These are phyloP conservation scores for Termitomyces sp. DNA, from an alignment of 768 basidiomycete species.

Conservation along the genomic window DNA sequence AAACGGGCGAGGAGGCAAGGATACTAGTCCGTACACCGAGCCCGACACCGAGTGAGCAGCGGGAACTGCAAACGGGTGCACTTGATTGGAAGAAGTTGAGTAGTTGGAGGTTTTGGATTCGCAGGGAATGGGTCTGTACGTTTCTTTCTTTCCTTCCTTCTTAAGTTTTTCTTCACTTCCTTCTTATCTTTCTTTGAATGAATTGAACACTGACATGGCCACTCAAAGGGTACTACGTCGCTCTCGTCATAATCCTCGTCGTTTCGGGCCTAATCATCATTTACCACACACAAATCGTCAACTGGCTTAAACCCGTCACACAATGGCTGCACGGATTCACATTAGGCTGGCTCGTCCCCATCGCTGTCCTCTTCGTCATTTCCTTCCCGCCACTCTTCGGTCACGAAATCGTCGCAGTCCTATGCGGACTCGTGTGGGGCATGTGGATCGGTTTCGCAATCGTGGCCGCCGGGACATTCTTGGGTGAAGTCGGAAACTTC, in stretches of 20 bases:
- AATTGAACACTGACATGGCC: too few species aligned
- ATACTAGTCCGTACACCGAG: conserved; percentile 47
- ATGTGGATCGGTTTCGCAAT: conserved; percentile 86
- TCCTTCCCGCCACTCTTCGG: conserved; percentile 92
- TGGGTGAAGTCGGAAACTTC: conserved; percentile 87
- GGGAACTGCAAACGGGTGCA: conserved; percentile 37
- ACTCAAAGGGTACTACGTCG: conserved; percentile 43
- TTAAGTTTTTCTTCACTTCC: not conserved
- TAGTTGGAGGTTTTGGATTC: conserved; percentile 49
- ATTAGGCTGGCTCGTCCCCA: conserved; percentile 35
- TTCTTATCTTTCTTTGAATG: not conserved
- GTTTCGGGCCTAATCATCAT: conserved; percentile 52
- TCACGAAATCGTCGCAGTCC: conserved; percentile 85
- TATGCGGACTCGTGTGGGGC: conserved; percentile 91
- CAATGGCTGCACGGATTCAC: conserved; percentile 46
- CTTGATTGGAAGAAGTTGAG: conserved; percentile 42
- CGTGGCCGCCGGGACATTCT: conserved; percentile 75
- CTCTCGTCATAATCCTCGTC: conserved; percentile 41
- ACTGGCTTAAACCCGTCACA: conserved; percentile 64
- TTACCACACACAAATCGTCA: conserved; percentile 70
- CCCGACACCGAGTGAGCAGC: conserved; percentile 59
- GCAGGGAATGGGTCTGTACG: conserved; percentile 57
- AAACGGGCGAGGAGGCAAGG: conserved; percentile 15
- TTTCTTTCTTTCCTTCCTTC: conserved; percentile 3
- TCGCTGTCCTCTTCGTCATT: conserved; percentile 76